Evolutionary conservation across 2,329 filamentous ascomycete genomes (phyloP).

Genomic region (Neonectria hederae): DNA sequence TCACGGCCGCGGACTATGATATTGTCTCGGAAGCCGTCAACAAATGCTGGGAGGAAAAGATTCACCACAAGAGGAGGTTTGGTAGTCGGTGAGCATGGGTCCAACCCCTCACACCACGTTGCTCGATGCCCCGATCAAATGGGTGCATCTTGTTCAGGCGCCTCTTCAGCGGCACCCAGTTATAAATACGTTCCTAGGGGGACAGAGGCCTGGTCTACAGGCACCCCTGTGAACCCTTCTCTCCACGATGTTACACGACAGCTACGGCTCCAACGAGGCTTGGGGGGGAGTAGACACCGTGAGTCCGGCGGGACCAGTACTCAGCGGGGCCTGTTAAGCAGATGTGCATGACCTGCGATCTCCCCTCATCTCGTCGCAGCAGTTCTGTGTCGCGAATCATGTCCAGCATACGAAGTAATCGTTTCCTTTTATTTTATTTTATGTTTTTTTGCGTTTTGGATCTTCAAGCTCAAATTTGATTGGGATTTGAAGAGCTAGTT

Average conservation of each 20-base stretch:
- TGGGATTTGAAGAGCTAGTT: background rate
- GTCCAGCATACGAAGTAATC: slow-evolving; percentile 20
- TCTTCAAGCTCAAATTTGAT: slow-evolving; percentile 10
- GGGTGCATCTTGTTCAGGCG: slow-evolving; percentile 34
- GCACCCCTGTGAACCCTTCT: slow-evolving; percentile 33
- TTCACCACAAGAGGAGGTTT: slow-evolving; percentile 45
- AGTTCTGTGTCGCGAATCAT: slow-evolving; percentile 6
- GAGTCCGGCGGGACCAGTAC: slow-evolving; percentile 1
- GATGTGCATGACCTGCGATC: slow-evolving; percentile 3
- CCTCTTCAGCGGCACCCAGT: slow-evolving; percentile 32
- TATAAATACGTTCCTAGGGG: slow-evolving; percentile 46
- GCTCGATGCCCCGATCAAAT: slow-evolving; percentile 28
- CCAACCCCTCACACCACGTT: slow-evolving; percentile 37
- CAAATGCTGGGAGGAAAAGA: slow-evolving; percentile 59
- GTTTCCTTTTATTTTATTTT: slow-evolving; percentile 11
- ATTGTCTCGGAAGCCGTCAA: slow-evolving; percentile 58
- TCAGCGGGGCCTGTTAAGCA: background rate
- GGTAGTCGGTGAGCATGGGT: slow-evolving; percentile 26
- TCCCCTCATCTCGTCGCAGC: background rate
- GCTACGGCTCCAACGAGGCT: slow-evolving; percentile 9
- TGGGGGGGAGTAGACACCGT: background rate
- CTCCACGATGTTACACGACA: slow-evolving; percentile 28
- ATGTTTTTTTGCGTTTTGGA: slow-evolving; percentile 16
- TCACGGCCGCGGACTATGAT: slow-evolving; percentile 52
- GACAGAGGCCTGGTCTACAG: slow-evolving; percentile 25